Conservation (phyloP, 345 rosid genomes). For the Dimocarpus longan region DNA sequence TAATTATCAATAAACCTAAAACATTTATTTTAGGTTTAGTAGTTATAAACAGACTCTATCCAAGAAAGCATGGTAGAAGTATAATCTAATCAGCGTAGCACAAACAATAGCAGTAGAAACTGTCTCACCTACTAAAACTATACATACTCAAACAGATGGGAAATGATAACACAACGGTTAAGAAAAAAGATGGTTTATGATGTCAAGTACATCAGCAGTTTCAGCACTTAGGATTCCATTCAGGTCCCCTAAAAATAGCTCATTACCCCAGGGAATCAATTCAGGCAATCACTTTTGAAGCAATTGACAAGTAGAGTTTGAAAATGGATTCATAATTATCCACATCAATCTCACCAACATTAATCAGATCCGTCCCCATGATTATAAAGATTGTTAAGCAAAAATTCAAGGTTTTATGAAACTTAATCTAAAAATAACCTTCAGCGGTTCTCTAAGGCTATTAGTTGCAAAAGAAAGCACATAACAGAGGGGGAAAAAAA, state of each 20-base stretch:
- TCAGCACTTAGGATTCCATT: background rate
- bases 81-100: background rate
- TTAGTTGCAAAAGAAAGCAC: background rate
- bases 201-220: background rate
- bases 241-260: background rate
- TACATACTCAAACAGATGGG: background rate
- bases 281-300: background rate
- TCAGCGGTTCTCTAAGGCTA: background rate
- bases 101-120: background rate
- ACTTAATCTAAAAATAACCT: background rate
- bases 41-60: conserved; percentile 1
- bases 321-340: background rate
- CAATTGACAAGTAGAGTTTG: background rate
- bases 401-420: background rate
- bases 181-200: background rate
- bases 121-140: background rate
- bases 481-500: background rate
- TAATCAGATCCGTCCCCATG: background rate
- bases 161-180: background rate
- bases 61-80: background rate
- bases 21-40: background rate
- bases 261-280: background rate
- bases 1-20: background rate
- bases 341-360: background rate
- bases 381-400: background rate